These are phyloP conservation scores for Thielaviopsis euricoi DNA, from an alignment of 2,329 filamentous ascomycete species.

Conservation along the genomic window DNA sequence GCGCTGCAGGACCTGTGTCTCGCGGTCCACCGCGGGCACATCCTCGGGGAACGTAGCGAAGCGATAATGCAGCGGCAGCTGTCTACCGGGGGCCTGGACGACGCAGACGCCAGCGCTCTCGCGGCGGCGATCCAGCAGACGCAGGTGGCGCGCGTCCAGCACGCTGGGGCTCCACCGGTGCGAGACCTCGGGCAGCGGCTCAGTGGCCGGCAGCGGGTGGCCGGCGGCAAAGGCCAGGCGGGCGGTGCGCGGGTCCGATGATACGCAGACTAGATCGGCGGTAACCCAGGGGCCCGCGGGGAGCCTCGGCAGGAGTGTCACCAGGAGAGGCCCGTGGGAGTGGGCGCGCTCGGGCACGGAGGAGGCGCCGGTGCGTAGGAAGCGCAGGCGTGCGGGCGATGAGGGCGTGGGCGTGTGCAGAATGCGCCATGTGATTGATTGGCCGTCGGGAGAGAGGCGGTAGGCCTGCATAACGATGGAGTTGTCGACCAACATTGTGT, in stretches of 20 bases:
- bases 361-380: background rate
- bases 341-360: background rate
- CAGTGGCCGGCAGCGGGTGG: too few species aligned
- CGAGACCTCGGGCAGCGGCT: too few species aligned
- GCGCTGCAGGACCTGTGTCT: background rate
- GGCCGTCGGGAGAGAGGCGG: constrained; percentile 1
- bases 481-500: background rate
- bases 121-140: background rate
- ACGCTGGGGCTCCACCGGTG: background rate
- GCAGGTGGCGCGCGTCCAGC: background rate
- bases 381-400: background rate
- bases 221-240: background rate
- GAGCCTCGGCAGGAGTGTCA: background rate
- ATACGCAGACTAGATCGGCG: background rate
- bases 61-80: background rate
- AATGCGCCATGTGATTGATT: constrained; percentile 3
- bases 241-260: background rate
- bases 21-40: background rate
- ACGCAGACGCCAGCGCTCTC: background rate
- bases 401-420: background rate
- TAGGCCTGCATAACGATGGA: constrained; percentile 1
- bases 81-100: background rate
- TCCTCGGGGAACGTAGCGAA: constrained; percentile 3
- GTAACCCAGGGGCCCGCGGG: background rate
- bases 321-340: background rate